Evolutionary conservation across 2,329 filamentous ascomycete genomes (phyloP), one percentile per base, ranked within the genome.

Genomic region (Rhexocercosporidium sp.): DNA sequence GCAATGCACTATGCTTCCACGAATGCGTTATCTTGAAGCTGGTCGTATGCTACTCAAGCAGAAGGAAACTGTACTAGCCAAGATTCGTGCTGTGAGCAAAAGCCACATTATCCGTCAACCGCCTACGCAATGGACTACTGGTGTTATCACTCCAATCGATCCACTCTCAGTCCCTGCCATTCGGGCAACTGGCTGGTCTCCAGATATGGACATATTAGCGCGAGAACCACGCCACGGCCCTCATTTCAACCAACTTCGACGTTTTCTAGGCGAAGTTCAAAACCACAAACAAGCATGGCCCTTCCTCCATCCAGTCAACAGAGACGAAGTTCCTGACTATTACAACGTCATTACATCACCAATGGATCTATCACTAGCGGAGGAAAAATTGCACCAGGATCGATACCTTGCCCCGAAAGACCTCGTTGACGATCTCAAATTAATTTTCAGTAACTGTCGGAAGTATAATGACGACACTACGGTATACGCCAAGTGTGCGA

Each of bases 311-410:
- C 95, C 96, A 0, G 96, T 99, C 72, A 97, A 96, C 78, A 90
- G 91, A 72, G 96, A 99, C 75, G 96, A 98, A 72, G 96, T 99
- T 0, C 90, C 93, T 18, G 96, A 99, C 79, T 99, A 99, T 81
- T 98, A 98, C 82, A 93, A 97, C 67, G 94, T 98, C 68, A 99
- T 99, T 83, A 94, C 94, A 77, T 92, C 97, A 78, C 96, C 96
- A 41, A 99, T 99, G 96, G 96, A 97, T 77, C 84, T 97, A 56
- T 90, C 88, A 56, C 97, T 94, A 22, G 98, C 98, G 95, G 96
- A 98, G 80, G 89, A 88, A 73, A 97, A 97, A 80, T 90, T 97
- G 70, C 94, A 98, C 76, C 92, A 93, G 46, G 96, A 98, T 80
- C 87, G 95, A 76, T 99, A 99, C 77, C 87, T 89, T n/a, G 93